Percentiles rank a stretch among this genome's conserved stretches.
Conservation (phyloP, 139 green algal genomes). For the Ettlia oleoabundans region DNA sequence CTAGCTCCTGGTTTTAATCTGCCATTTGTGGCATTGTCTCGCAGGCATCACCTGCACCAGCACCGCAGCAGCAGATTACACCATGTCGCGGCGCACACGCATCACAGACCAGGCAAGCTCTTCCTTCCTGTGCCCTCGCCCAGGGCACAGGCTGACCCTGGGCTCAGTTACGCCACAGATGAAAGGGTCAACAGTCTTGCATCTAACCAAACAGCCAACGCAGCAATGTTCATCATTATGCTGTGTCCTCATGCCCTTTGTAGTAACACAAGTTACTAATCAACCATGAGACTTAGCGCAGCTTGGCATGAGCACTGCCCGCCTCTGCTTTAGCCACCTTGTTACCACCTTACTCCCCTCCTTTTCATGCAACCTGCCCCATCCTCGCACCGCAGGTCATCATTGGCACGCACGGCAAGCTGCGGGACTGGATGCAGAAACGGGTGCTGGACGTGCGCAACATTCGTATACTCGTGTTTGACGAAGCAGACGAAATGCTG, state of each 20-base stretch:
- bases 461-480: constrained; percentile 95
- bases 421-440: constrained; percentile 90
- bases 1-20: neutral
- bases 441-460: constrained; percentile 71
- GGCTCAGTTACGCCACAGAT: too few relatives aligned
- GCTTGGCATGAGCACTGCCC: too few relatives aligned
- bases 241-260: too few relatives aligned
- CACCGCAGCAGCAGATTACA: constrained; percentile 49
- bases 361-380: neutral
- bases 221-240: too few relatives aligned
- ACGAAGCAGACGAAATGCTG: constrained; percentile 99
- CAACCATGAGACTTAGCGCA: too few relatives aligned
- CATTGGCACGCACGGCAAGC: constrained; percentile 95
- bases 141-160: too few relatives aligned
- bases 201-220: too few relatives aligned
- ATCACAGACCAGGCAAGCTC: constrained; percentile 48
- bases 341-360: too few relatives aligned
- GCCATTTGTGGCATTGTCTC: neutral
- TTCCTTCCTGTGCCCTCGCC: neutral
- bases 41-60: constrained; percentile 59
- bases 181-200: too few relatives aligned
- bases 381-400: constrained; percentile 73
- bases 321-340: too few relatives aligned
- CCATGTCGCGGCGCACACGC: constrained; percentile 8
- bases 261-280: too few relatives aligned